Conservation (phyloP, 2,329 filamentous ascomycete species). For the Arthrobotrys musiformis region DNA sequence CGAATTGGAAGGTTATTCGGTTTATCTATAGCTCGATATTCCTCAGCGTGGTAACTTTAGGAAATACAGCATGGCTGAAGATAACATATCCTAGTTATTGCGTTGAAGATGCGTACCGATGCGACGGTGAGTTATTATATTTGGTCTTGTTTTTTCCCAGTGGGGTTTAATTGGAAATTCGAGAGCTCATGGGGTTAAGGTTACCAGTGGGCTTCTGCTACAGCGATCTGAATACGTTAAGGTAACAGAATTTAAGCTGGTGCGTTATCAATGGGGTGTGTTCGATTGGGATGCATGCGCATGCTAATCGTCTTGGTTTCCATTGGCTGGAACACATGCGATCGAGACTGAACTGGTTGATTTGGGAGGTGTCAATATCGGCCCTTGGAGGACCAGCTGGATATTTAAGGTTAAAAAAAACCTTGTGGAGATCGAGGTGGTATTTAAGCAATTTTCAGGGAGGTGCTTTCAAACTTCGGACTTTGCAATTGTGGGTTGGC, state of each 20-base stretch:
- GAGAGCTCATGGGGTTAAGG: not conserved
- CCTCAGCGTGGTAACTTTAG: not conserved
- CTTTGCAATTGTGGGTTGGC: not conserved
- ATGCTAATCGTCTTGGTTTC: not conserved
- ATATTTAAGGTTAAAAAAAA: not conserved
- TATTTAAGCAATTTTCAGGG: not conserved
- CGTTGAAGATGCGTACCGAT: no score
- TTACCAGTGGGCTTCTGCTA: not conserved
- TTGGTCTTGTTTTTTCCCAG: slow-evolving; percentile 1
- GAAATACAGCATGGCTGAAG: slow-evolving; percentile 6
- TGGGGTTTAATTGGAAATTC: not conserved
- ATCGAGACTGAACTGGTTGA: not conserved
- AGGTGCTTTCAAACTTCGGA: not conserved
- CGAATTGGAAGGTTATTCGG: slow-evolving; percentile 13
- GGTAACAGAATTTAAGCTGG: not conserved
- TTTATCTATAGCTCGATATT: not conserved
- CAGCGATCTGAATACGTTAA: not conserved
- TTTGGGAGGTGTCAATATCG: slow-evolving; percentile 8
- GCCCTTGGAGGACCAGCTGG: not conserved
- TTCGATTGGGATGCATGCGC: not conserved
- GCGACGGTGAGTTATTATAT: slow-evolving; percentile 34
- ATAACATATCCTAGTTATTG: slow-evolving; percentile 9
- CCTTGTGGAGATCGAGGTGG: not conserved
- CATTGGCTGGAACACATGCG: not conserved
- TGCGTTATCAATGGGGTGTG: not conserved